Base-by-base conservation (phyloP, 768 basidiomycete genomes). In the Psilocybe cubensis region DNA sequence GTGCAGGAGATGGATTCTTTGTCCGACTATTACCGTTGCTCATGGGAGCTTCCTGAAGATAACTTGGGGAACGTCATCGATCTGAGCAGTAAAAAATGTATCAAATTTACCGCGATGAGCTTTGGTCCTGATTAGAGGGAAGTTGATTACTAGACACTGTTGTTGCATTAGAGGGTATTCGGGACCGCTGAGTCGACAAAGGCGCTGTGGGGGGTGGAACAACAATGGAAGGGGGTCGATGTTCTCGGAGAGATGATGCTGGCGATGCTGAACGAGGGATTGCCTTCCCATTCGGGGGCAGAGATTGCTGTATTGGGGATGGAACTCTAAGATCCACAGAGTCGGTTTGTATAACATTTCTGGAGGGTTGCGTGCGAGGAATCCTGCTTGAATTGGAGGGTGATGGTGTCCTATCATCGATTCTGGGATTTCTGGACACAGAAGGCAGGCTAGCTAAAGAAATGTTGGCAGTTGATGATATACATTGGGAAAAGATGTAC, bases 111-210 rank as follows among this genome's bases (percentile, higher is more conserved):
- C 61, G 67, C 25, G 63, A 58, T 46, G 67, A 52, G 25, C 52
- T 42, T 21, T 54, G 20, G 50, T 70, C 68, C 29, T 61, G 47
- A 54, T 63, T 69, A 18, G 64, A 40, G 28, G 77, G 63, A 4
- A 71, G 58, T 50, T 66, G 55, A 31, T 70, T 76, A 56, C 71
- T 70, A 8, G 72, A 71, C 23, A 76, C 72, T 7, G 77, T 74
- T 24, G 76, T 72, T 18, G 76, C 75, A 58, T 81, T 78, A 9
- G 80, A 80, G 9, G 82, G 83, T 12, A 77, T 74, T 46, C 80
- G 74, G 23, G 62, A 55, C 41, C 68, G 68, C 20, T 73, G 69
- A 11, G 70, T 52, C 20, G 73, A 70, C 24, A 68, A 38, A 31
- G 64, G 59, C 10, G 63, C 61, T 48, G 68, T 38, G 66, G 71